A percentile compares a stretch with the other conserved stretches of the same genome.
Evolutionary conservation across 2,329 filamentous ascomycete genomes (phyloP).

Genomic region (Neopestalotiopsis rosae): DNA sequence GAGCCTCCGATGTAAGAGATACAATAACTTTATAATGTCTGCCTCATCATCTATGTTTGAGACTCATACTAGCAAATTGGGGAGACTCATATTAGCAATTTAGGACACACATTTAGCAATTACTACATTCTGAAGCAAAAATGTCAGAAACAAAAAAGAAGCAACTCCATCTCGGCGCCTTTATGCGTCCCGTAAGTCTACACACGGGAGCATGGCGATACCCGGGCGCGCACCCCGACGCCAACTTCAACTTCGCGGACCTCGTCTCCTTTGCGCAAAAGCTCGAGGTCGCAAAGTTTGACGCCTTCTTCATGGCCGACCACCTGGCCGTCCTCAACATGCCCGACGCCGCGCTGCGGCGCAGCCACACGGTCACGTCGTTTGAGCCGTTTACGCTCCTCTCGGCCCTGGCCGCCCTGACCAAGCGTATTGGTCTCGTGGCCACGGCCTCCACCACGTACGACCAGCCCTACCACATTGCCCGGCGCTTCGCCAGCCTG

Average conservation of each 20-base stretch:
- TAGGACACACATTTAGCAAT: not conserved
- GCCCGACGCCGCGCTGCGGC: constrained; percentile 60
- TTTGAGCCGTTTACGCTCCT: constrained; percentile 62
- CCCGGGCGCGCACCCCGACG: constrained; percentile 58
- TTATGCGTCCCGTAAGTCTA: constrained; percentile 62
- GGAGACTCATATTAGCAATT: not conserved
- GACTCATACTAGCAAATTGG: not conserved
- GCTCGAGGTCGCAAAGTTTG: constrained; percentile 58
- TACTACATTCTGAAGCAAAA: not conserved
- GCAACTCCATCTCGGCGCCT: constrained; percentile 60
- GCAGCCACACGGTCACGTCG: constrained; percentile 62
- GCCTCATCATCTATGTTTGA: constrained; percentile 17
- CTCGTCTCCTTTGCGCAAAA: constrained; percentile 59
- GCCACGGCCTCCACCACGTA: constrained; percentile 61
- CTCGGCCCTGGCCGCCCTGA: constrained; percentile 53
- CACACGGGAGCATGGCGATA: constrained; percentile 64
- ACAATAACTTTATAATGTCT: constrained; percentile 17
- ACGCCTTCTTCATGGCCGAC: constrained; percentile 63
- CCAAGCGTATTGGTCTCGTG: constrained; percentile 55
- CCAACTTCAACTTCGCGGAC: constrained; percentile 62
- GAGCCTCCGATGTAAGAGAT: not conserved
- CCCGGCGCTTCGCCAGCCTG: constrained; percentile 57
- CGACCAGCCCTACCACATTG: constrained; percentile 59
- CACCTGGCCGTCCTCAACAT: constrained; percentile 60
- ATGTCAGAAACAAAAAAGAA: constrained; percentile 34